These are phyloP conservation scores for Raphanus raphanistrum DNA, from an alignment of 345 rosid genomes.

Conservation along the genomic window DNA sequence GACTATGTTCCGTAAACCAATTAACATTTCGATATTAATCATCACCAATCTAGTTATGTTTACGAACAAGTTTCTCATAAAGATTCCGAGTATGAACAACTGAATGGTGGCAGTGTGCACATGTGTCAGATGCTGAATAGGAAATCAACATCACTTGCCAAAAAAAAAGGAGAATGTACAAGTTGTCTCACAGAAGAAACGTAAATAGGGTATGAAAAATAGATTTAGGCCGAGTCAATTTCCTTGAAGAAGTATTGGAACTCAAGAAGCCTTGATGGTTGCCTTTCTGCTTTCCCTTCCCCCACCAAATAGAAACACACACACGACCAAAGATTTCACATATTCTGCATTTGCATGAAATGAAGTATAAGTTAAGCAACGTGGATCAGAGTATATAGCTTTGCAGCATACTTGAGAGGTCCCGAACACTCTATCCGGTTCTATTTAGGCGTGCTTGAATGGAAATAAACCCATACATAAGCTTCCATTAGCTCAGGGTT, in stretches of 20 bases:
- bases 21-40: background rate
- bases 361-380: background rate
- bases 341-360: background rate
- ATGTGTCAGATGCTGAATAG: constrained; percentile 44
- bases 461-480: constrained; percentile 79
- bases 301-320: constrained; percentile 13
- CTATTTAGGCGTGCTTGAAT: constrained; percentile 66
- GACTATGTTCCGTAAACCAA: background rate
- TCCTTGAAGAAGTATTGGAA: constrained; percentile 40
- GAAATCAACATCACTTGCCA: constrained; percentile 39
- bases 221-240: constrained; percentile 52
- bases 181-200: constrained; percentile 62
- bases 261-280: constrained; percentile 48
- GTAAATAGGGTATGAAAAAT: constrained; percentile 75
- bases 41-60: background rate
- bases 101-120: constrained; percentile 29
- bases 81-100: constrained; percentile 17
- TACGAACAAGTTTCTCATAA: constrained; percentile 3
- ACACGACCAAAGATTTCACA: background rate
- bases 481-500: constrained; percentile 74
- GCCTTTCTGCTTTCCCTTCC: constrained; percentile 54
- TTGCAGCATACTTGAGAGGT: constrained; percentile 70
- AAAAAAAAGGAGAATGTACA: constrained; percentile 35
- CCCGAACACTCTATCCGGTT: constrained; percentile 88
- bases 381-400: constrained; percentile 39